Evolutionary conservation across 2,329 filamentous ascomycete species (phyloP), one percentile per base, ranked within the genome.

Genomic region (Fusarium fracticaudum): DNA sequence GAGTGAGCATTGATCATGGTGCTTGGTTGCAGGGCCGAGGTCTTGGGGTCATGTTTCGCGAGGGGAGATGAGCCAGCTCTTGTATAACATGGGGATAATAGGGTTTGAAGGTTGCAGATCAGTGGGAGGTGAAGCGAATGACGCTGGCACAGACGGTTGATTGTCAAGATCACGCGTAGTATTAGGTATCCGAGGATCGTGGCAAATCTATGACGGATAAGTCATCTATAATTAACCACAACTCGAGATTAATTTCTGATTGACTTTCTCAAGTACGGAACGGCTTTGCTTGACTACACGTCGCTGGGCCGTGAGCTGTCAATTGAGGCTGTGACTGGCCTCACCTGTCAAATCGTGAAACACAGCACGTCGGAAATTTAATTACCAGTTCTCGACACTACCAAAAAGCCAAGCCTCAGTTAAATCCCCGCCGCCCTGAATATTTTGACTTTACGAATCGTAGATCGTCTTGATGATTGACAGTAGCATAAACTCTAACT

Each of bases 11-110:
- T 71, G 55, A 60, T 50, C 29, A 45, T 59, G 45, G 38, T 47
- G 10, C 57, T 61, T 65, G 60, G 67, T 35, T 44, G 44, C 73
- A 69, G 53, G 50, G 24, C 26, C 51, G 43, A 67, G 40, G 35
- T 22, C 14, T 51, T 41, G 64, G 64, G 60, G 33, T 63, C 26
- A 6, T 47, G 47, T 37, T 45, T 70, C 22, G 37, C 37, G 44
- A 18, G 31, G 40, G 35, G 41, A 20, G 44, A 13, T 37, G 35
- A 29, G 29, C 43, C 40, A 53, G 17, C 26, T 58, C 43, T 40
- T 26, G 8, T 17, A 26, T 40, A 54, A 31, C 37, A 40, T 35
- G 55, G 50, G 29, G 60, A 50, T 29, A 50, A n/a, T 18, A 13
- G 38, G 10, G 20, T 26, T 38, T 33, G 43, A 35, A 43, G 17